Conservation (phyloP, 257 asterid species). For the Solanum phureja region DNA sequence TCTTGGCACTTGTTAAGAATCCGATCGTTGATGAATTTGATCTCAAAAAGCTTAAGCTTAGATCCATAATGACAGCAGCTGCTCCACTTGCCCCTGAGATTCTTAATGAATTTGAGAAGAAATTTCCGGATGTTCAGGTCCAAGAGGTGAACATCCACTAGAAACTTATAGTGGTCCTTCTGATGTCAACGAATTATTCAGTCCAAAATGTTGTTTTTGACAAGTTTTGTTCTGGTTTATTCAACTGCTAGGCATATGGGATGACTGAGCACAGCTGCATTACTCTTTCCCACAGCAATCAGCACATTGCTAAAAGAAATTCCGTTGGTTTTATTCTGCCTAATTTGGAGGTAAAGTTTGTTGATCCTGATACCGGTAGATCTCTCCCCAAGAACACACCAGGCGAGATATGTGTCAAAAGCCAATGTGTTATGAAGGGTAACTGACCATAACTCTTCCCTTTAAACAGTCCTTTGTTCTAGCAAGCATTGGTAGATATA, state of each 20-base stretch:
- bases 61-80: conserved; percentile 86
- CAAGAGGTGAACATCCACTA: conserved; percentile 50
- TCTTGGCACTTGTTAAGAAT: conserved; percentile 73
- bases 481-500: neutral
- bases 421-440: conserved; percentile 96
- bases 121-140: conserved; percentile 68
- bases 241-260: conserved; percentile 61
- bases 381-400: conserved; percentile 63
- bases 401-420: conserved; percentile 82
- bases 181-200: neutral
- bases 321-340: conserved; percentile 93
- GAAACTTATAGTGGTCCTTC: neutral
- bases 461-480: neutral
- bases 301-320: conserved; percentile 55
- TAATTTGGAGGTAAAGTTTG: conserved; percentile 72
- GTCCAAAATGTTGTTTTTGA: neutral
- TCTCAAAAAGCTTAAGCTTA: conserved; percentile 50
- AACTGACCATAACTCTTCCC: neutral
- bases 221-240: neutral
- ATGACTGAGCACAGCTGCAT: conserved; percentile 98
- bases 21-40: conserved; percentile 81
- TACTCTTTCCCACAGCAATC: conserved; percentile 60
- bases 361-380: conserved; percentile 57
- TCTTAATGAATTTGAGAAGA: conserved; percentile 57
- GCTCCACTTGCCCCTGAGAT: conserved; percentile 93